A percentile compares a stretch with the other conserved stretches of the same genome.
Conservation (phyloP, 177 flowering plant genomes). For the Telopea speciosissima region DNA sequence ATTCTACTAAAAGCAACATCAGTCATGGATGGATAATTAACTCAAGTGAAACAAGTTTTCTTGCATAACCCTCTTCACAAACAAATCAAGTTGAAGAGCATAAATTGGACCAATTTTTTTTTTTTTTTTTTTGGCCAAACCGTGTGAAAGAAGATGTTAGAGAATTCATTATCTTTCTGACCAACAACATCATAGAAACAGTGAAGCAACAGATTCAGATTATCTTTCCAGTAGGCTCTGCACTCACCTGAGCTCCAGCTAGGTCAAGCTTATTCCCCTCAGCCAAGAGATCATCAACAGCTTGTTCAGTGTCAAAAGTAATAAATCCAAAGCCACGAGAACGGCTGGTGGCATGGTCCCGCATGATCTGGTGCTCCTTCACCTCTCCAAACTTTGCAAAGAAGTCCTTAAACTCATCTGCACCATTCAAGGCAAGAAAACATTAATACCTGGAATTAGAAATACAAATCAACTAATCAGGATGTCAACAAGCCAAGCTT, state of each 20-base stretch:
- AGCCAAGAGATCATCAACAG: slow-evolving; percentile 66
- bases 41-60: background rate
- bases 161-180: background rate
- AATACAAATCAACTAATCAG: background rate
- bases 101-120: background rate
- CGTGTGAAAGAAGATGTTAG: background rate
- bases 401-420: slow-evolving; percentile 86
- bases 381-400: slow-evolving; percentile 79
- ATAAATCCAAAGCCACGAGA: slow-evolving; percentile 98
- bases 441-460: background rate
- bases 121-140: background rate
- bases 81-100: background rate
- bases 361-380: slow-evolving; percentile 80
- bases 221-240: background rate
- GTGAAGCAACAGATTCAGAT: background rate
- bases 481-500: background rate
- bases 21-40: background rate
- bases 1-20: background rate
- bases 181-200: background rate
- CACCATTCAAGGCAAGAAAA: slow-evolving; percentile 6
- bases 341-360: slow-evolving; percentile 75
- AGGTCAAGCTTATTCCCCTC: slow-evolving; percentile 75
- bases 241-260: slow-evolving; percentile 67
- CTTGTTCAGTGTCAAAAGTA: slow-evolving; percentile 73
- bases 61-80: background rate